Evolutionary conservation across 257 asterid species (phyloP).

Genomic region (Petunia axillaris): DNA sequence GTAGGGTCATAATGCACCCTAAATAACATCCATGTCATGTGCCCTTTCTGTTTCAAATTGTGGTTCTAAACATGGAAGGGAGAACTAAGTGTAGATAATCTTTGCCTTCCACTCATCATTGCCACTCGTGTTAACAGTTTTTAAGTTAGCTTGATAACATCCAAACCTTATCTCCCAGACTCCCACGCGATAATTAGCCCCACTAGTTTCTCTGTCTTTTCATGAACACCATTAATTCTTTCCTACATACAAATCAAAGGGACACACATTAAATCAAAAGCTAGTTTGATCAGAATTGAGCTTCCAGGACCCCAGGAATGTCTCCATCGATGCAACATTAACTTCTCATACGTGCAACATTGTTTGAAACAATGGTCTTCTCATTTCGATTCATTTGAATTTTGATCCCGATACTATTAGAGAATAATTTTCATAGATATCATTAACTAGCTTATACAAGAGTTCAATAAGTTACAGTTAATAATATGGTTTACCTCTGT

Average conservation of each 20-base stretch:
- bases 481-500: background rate
- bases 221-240: background rate
- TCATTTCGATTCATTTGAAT: no score
- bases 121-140: constrained; percentile 13
- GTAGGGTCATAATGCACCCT: constrained; percentile 45
- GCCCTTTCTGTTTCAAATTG: constrained; percentile 20
- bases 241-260: background rate
- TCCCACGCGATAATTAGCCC: constrained; percentile 21
- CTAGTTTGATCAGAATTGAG: background rate
- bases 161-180: constrained; percentile 17
- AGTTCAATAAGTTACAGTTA: no score
- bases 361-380: no score
- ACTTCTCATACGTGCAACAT: background rate
- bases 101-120: constrained; percentile 23
- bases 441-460: no score
- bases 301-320: constrained; percentile 5
- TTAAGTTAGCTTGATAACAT: background rate
- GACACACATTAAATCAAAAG: background rate
- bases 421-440: no score
- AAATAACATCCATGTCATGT: constrained; percentile 35
- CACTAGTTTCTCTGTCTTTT: constrained; percentile 1
- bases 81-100: constrained; percentile 1
- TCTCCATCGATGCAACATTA: constrained; percentile 3
- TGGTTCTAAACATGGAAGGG: background rate
- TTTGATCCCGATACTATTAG: no score